phyloP scores from a whole-genome alignment of 768 basidiomycete species.

The Leccinum variicolor region DNA sequence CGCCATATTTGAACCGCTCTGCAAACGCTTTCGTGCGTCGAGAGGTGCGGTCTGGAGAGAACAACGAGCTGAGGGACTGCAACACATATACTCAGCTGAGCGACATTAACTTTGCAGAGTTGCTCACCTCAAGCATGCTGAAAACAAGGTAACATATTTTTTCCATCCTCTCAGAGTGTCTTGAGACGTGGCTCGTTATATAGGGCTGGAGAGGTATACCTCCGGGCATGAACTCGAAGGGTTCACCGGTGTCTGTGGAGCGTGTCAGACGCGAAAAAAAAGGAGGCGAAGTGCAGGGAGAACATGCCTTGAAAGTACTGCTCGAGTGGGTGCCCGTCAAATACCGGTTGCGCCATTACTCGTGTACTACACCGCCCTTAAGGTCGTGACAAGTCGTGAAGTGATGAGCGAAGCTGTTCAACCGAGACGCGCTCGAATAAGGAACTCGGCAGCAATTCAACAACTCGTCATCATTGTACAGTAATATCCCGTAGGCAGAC shows the following conservation, averaged over 20 bases:
- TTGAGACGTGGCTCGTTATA: slow-evolving; percentile 9
- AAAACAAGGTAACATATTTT: slow-evolving; percentile 25
- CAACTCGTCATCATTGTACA: too few species aligned
- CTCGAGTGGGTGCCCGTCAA: slow-evolving; percentile 74
- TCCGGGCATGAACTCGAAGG: slow-evolving; percentile 56
- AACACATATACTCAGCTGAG: slow-evolving; percentile 8
- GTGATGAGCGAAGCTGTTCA: too few species aligned
- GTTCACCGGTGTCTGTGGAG: slow-evolving; percentile 56
- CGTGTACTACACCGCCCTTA: too few species aligned
- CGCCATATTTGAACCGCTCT: slow-evolving; percentile 81
- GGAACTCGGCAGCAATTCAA: too few species aligned
- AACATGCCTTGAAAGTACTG: slow-evolving; percentile 62
- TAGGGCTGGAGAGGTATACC: slow-evolving; percentile 32
- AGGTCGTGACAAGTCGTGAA: too few species aligned
- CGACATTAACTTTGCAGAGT: slow-evolving; percentile 3
- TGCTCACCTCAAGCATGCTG: slow-evolving; percentile 37
- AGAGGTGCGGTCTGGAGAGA: slow-evolving; percentile 34
- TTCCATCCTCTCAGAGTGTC: slow-evolving; percentile 26
- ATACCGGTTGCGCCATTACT: slow-evolving; percentile 72
- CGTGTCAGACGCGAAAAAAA: slow-evolving; percentile 9
- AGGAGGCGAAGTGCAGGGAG: neutral
- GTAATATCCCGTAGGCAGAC: too few species aligned
- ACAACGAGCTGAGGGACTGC: slow-evolving; percentile 38
- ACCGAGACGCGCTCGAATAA: too few species aligned
- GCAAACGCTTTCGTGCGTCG: slow-evolving; percentile 50